Evolutionary conservation across 257 asterid genomes (phyloP).

Genomic region (Parsonsia alboflavescens): DNA sequence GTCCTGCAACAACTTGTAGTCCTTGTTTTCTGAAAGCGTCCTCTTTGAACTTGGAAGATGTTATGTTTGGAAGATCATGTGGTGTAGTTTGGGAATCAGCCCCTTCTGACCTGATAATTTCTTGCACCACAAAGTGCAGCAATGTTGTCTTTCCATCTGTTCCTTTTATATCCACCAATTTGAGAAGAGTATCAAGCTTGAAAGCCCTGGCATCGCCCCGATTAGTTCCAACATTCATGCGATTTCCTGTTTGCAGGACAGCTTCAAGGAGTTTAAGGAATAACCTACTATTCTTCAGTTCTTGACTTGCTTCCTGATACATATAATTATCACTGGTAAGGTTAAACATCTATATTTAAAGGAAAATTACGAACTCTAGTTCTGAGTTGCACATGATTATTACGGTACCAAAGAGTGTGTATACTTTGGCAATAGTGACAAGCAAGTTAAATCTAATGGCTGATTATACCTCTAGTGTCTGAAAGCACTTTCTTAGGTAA

Average conservation of each 20-base stretch:
- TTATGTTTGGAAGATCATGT: constrained; percentile 25
- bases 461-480: constrained; percentile 70
- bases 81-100: constrained; percentile 35
- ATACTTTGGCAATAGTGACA: background rate
- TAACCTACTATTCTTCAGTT: constrained; percentile 77
- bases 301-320: constrained; percentile 83
- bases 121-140: constrained; percentile 97
- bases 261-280: constrained; percentile 96
- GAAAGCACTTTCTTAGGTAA: constrained; percentile 73
- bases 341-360: background rate
- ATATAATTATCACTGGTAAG: constrained; percentile 12
- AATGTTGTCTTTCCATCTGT: constrained; percentile 92
- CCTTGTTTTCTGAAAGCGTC: constrained; percentile 81
- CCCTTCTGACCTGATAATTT: constrained; percentile 81
- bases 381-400: background rate
- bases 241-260: constrained; percentile 86
- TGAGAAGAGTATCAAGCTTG: constrained; percentile 79
- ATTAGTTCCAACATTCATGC: constrained; percentile 89
- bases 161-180: constrained; percentile 83
- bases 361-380: background rate
- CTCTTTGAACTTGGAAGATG: constrained; percentile 36
- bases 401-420: background rate
- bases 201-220: constrained; percentile 92
- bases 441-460: constrained; percentile 7
- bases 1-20: constrained; percentile 68